Percentiles rank a stretch among this genome's conserved stretches.
Conservation (phyloP, 1,284 basidiomycete species). For the Anthracocystis walkeri region DNA sequence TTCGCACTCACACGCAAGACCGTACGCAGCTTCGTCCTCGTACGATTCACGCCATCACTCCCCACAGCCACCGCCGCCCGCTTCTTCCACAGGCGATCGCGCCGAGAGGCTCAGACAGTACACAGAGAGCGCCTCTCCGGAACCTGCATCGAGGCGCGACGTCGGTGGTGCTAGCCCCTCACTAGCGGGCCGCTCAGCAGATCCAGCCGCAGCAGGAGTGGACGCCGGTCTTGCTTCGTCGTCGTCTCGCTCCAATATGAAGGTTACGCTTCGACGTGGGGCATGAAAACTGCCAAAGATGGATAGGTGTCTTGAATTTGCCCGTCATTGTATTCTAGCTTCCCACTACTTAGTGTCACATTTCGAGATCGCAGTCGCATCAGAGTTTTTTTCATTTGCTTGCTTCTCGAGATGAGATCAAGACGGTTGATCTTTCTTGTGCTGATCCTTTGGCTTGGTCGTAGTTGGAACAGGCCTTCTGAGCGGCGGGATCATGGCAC, state of each 20-base stretch:
- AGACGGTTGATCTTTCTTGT: neutral
- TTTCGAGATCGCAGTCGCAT: neutral
- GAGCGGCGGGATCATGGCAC: constrained; percentile 1
- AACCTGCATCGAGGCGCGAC: constrained; percentile 19
- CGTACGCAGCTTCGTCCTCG: constrained; percentile 20
- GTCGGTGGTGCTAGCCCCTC: constrained; percentile 10
- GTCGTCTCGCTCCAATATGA: constrained; percentile 30
- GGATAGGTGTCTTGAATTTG: too few species aligned
- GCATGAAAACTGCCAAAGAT: constrained; percentile 6
- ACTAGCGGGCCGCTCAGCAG: neutral
- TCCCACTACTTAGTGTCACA: neutral
- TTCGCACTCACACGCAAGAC: constrained; percentile 6
- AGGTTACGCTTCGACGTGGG: constrained; percentile 33
- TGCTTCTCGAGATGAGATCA: neutral
- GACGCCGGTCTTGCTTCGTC: constrained; percentile 12
- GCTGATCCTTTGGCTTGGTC: neutral
- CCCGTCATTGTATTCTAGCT: constrained; percentile 16
- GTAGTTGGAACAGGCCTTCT: constrained; percentile 3
- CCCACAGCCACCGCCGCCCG: constrained; percentile 23
- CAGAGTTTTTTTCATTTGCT: too few species aligned
- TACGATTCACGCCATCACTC: constrained; percentile 39
- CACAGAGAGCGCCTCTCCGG: constrained; percentile 42
- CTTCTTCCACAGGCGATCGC: constrained; percentile 31
- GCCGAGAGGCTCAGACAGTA: constrained; percentile 48
- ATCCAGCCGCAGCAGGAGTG: constrained; percentile 5